Evolutionary conservation across 2,329 filamentous ascomycete genomes (phyloP).

Genomic region (Neurospora sp.): DNA sequence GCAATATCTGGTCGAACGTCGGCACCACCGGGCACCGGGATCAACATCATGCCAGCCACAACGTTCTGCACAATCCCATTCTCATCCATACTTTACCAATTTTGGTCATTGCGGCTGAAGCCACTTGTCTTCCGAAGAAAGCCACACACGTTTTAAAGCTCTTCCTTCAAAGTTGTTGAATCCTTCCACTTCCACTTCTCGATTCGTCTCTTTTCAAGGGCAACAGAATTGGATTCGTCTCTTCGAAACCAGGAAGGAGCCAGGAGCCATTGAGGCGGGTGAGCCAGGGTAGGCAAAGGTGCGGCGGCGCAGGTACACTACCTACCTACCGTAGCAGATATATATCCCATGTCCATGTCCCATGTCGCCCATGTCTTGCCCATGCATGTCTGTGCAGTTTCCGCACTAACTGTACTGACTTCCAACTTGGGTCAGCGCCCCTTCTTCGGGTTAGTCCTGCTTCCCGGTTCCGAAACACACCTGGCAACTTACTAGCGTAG

Average conservation of each 20-base stretch:
- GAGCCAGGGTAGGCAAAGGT: not conserved
- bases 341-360: not conserved
- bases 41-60: not conserved
- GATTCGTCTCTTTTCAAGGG: not conserved
- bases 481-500: not conserved
- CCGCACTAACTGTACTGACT: not conserved
- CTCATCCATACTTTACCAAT: not conserved
- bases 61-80: not conserved
- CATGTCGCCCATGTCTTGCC: not conserved
- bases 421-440: no score
- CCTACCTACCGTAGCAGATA: not conserved
- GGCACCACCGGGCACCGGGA: not conserved
- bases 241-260: not conserved
- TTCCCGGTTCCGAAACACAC: not conserved
- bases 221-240: not conserved
- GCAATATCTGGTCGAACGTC: not conserved
- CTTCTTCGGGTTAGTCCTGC: not conserved
- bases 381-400: not conserved
- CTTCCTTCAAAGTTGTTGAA: no score
- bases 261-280: no score
- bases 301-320: not conserved
- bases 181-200: not conserved
- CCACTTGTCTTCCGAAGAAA: not conserved
- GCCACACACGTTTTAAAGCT: not conserved
- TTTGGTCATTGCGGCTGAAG: not conserved